Conservation (phyloP, 495 filamentous ascomycete species). For the Halenospora varia region DNA sequence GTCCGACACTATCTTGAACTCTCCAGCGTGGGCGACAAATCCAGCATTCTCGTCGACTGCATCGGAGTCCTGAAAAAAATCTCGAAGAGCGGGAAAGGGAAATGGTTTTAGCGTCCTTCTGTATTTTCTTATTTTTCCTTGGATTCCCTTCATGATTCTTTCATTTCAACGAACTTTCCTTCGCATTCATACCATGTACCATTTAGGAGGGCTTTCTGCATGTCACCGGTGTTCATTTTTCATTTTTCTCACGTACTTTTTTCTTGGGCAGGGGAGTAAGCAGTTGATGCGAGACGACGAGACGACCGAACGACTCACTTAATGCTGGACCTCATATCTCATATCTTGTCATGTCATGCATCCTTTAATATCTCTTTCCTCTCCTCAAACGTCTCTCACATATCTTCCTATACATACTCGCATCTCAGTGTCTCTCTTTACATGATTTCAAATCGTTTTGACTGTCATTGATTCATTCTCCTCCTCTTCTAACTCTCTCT, state of each 20-base stretch:
- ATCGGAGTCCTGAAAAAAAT: conserved; percentile 19
- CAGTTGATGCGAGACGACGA: neutral
- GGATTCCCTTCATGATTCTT: neutral
- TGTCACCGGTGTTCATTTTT: too few relatives aligned
- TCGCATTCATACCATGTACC: neutral
- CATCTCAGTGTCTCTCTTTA: too few relatives aligned
- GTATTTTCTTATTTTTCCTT: neutral
- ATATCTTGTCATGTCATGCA: neutral
- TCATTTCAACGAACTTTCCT: neutral
- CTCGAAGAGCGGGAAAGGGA: conserved; percentile 16
- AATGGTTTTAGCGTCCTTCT: conserved; percentile 15
- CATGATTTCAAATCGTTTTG: neutral
- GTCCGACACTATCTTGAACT: conserved; percentile 12
- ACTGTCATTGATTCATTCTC: neutral
- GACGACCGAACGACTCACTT: neutral
- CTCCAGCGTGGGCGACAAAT: conserved; percentile 14
- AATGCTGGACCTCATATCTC: neutral
- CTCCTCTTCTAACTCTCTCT: neutral
- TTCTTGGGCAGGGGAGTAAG: neutral
- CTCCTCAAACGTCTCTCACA: too few relatives aligned
- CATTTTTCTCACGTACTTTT: too few relatives aligned
- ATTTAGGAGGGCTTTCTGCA: too few relatives aligned
- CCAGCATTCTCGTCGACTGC: conserved; percentile 21
- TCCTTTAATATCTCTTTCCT: neutral
- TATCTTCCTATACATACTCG: too few relatives aligned